Conservation (phyloP, 169 alveolate species). For the Toxoplasma gondii region DNA sequence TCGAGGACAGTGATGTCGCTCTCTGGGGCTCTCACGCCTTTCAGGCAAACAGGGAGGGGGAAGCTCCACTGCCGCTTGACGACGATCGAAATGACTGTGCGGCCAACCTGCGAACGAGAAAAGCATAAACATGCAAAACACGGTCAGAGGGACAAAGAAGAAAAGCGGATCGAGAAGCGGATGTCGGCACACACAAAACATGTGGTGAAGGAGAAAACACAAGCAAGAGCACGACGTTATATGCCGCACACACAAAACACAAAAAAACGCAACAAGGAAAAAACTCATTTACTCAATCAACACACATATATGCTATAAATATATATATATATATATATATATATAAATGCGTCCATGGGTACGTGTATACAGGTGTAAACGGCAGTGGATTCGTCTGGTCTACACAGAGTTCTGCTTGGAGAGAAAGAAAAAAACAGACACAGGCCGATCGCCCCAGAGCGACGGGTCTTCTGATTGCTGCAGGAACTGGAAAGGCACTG, state of each 20-base stretch:
- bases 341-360: neutral
- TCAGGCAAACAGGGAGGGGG: conserved; percentile 52
- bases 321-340: neutral
- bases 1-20: neutral
- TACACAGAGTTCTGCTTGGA: no score
- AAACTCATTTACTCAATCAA: no score
- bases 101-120: conserved; percentile 62
- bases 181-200: neutral
- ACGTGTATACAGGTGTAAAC: no score
- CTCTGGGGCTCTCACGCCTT: conserved; percentile 37
- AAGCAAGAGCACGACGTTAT: neutral
- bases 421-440: no score
- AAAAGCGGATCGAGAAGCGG: neutral
- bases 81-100: conserved; percentile 62
- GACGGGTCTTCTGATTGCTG: no score
- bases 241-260: neutral
- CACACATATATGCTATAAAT: no score
- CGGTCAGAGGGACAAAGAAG: neutral
- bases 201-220: no score
- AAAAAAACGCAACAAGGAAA: no score
- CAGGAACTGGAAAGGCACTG: no score
- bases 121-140: conserved; percentile 7
- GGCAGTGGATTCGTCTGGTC: no score
- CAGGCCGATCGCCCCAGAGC: no score
- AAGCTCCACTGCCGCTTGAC: conserved; percentile 64